phyloP scores from a whole-genome alignment of 2,329 filamentous ascomycete species.

The Arthrinium phaeospermum region DNA sequence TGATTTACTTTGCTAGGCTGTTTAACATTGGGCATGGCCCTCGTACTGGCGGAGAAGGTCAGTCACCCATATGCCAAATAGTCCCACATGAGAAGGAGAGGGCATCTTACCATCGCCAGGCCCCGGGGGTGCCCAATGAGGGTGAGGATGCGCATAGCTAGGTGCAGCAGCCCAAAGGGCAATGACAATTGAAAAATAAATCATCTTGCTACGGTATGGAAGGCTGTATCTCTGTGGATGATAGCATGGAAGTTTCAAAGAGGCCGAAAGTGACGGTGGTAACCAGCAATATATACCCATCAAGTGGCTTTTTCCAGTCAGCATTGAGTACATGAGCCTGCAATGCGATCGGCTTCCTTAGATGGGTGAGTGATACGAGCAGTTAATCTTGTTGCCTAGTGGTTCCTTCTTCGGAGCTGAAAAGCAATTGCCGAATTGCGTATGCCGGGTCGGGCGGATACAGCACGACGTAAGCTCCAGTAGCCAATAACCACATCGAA shows the following conservation, averaged over 20 bases:
- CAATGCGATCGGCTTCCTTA: neutral
- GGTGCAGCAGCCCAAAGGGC: neutral
- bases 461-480: neutral
- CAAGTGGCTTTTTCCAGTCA: neutral
- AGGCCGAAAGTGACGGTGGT: neutral
- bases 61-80: neutral
- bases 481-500: neutral
- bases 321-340: neutral
- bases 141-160: slow-evolving; percentile 7
- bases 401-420: neutral
- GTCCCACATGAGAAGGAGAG: neutral
- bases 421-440: neutral
- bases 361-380: neutral
- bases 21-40: slow-evolving; percentile 18
- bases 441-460: neutral
- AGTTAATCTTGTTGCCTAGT: neutral
- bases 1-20: slow-evolving; percentile 3
- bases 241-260: neutral
- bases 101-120: slow-evolving; percentile 7
- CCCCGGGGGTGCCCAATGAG: slow-evolving; percentile 12
- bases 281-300: neutral
- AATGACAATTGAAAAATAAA: neutral
- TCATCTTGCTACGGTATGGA: neutral
- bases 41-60: neutral
- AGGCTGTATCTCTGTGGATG: neutral